Percentiles rank a stretch among this genome's conserved stretches.
phyloP scores from a whole-genome alignment of 1,284 basidiomycete species.

The Microbotryomycetes sp. region DNA sequence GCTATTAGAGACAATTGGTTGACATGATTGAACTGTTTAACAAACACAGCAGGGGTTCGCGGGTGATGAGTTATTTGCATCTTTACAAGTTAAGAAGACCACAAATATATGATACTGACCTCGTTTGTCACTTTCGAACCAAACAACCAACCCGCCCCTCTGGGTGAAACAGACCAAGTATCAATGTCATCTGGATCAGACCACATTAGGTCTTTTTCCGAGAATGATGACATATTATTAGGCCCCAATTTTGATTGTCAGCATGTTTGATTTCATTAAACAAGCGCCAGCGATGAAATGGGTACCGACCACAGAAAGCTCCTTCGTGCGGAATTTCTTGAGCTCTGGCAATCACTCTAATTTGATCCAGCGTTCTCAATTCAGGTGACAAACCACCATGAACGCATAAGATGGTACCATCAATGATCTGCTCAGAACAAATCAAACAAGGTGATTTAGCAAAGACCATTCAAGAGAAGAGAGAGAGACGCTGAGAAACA shows the following conservation, averaged over 20 bases:
- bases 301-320: slow-evolving; percentile 78
- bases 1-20: slow-evolving; percentile 79
- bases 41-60: not conserved
- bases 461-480: not conserved
- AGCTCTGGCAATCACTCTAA: slow-evolving; percentile 79
- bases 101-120: slow-evolving; percentile 48
- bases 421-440: slow-evolving; percentile 64
- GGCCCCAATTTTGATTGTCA: not conserved
- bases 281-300: not conserved
- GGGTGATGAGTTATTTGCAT: not conserved
- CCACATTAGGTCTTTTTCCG: slow-evolving; percentile 80
- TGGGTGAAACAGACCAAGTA: slow-evolving; percentile 88
- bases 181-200: slow-evolving; percentile 94
- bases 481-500: not conserved
- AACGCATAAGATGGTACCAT: slow-evolving; percentile 82
- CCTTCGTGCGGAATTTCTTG: slow-evolving; percentile 96
- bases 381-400: slow-evolving; percentile 90
- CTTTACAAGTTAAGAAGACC: not conserved
- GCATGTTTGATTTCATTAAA: not conserved
- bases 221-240: not conserved
- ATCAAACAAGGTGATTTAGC: not conserved
- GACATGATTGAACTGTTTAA: slow-evolving; percentile 78
- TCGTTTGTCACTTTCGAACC: slow-evolving; percentile 78
- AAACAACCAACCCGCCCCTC: slow-evolving; percentile 95
- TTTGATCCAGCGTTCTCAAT: slow-evolving; percentile 85